These are phyloP conservation scores for Sporothrix pallida DNA, from an alignment of 2,329 filamentous ascomycete genomes.

Conservation along the genomic window DNA sequence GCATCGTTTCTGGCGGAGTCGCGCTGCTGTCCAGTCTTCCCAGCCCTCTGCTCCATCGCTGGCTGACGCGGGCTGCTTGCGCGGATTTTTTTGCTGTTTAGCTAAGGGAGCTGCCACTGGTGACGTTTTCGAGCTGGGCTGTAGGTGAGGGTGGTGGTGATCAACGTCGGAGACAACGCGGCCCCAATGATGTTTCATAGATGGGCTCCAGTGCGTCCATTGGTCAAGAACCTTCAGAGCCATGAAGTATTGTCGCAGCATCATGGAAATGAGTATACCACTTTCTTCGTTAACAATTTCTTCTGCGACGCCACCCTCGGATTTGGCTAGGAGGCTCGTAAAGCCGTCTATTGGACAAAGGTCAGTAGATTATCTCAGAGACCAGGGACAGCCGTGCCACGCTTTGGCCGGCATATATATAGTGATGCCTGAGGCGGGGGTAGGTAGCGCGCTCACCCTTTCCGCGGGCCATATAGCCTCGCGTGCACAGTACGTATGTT, in stretches of 20 bases:
- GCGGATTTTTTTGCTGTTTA: no score
- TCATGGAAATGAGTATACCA: constrained; percentile 82
- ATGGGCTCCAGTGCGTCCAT: constrained; percentile 74
- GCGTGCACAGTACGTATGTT: constrained; percentile 75
- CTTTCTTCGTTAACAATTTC: constrained; percentile 86
- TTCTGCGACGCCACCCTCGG: constrained; percentile 76
- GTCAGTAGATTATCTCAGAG: not conserved
- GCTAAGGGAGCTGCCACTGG: not conserved
- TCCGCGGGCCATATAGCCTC: constrained; percentile 87
- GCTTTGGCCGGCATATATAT: not conserved
- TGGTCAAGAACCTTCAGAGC: constrained; percentile 78
- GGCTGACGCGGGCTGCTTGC: not conserved
- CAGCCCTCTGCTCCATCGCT: constrained; percentile 40
- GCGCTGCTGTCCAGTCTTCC: constrained; percentile 48
- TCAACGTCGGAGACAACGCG: constrained; percentile 67
- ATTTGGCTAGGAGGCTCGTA: constrained; percentile 72
- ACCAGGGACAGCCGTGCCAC: not conserved
- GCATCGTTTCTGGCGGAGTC: constrained; percentile 46
- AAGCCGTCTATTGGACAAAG: constrained; percentile 67
- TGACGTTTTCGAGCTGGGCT: constrained; percentile 41
- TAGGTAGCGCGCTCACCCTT: constrained; percentile 55
- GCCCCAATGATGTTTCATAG: constrained; percentile 69
- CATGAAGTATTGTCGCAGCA: constrained; percentile 91
- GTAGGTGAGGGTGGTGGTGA: constrained; percentile 55
- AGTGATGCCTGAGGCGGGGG: not conserved